phyloP scores from a whole-genome alignment of 805 yeast genomes.

The Cyberlindnera euphorbiae region DNA sequence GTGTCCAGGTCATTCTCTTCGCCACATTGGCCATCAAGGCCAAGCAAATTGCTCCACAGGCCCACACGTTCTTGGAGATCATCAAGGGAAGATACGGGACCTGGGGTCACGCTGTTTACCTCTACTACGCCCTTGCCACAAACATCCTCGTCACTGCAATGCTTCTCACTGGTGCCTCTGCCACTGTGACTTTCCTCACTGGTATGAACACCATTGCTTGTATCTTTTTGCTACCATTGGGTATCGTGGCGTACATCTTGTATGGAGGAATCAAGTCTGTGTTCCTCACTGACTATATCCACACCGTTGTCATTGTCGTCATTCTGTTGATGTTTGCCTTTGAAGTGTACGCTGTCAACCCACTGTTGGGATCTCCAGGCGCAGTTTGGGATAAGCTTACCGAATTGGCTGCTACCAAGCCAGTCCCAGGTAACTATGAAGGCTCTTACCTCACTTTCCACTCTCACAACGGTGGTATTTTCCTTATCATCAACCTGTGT shows the following conservation, averaged over 20 bases:
- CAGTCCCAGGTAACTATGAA: constrained; percentile 73
- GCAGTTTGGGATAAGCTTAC: constrained; percentile 71
- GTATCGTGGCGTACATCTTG: constrained; percentile 68
- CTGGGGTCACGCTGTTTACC: constrained; percentile 61
- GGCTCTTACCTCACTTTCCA: constrained; percentile 89
- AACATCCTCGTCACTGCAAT: constrained; percentile 88
- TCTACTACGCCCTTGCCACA: constrained; percentile 82
- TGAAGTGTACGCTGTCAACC: constrained; percentile 67
- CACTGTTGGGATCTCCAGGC: constrained; percentile 74
- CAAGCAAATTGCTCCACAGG: constrained; percentile 84
- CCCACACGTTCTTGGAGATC: constrained; percentile 88
- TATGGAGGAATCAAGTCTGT: constrained; percentile 85
- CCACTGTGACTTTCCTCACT: constrained; percentile 72
- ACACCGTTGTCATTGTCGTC: constrained; percentile 74
- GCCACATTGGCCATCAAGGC: constrained; percentile 86
- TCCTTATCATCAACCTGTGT: constrained; percentile 80
- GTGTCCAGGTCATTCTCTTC: constrained; percentile 81
- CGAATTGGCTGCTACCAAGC: constrained; percentile 52
- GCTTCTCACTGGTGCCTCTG: constrained; percentile 88
- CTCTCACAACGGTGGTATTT: constrained; percentile 81
- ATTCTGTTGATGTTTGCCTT: constrained; percentile 80
- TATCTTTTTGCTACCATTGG: constrained; percentile 75
- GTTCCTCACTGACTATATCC: constrained; percentile 72
- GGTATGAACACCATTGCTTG: constrained; percentile 83
- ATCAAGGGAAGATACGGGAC: constrained; percentile 77